Conservation (phyloP, 2,329 filamentous ascomycete species). For the Botryotinia globosa region DNA sequence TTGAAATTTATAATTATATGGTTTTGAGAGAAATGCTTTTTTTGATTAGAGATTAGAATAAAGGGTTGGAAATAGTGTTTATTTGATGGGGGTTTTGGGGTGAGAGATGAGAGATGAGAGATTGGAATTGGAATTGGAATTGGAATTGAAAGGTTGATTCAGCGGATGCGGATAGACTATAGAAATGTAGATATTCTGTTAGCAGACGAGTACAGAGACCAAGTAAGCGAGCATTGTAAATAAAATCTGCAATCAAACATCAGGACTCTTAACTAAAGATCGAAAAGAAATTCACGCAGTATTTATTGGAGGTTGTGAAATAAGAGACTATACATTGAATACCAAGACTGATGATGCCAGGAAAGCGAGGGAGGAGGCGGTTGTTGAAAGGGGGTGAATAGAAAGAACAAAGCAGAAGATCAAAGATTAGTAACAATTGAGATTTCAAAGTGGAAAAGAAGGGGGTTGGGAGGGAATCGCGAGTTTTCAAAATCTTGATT, state of each 20-base stretch:
- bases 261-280: not conserved
- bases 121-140: too few species aligned
- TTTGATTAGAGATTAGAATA: too few species aligned
- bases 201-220: not conserved
- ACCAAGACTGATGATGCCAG: not conserved
- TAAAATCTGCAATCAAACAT: not conserved
- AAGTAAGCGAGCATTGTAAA: not conserved
- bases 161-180: not conserved
- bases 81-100: too few species aligned
- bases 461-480: not conserved
- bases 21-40: too few species aligned
- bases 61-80: too few species aligned
- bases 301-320: not conserved
- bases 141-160: too few species aligned
- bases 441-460: not conserved
- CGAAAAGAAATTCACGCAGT: fast-evolving
- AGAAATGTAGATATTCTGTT: not conserved
- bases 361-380: not conserved
- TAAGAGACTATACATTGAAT: not conserved
- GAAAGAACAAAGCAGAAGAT: not conserved
- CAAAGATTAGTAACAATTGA: not conserved
- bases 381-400: not conserved
- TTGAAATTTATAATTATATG: too few species aligned
- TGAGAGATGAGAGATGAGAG: too few species aligned
- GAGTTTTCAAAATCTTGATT: not conserved